Evolutionary conservation across 371 early-diverging fungal species (phyloP), one percentile per base, ranked within the genome.

Genomic region (Polyrhizophydium stewartii): DNA sequence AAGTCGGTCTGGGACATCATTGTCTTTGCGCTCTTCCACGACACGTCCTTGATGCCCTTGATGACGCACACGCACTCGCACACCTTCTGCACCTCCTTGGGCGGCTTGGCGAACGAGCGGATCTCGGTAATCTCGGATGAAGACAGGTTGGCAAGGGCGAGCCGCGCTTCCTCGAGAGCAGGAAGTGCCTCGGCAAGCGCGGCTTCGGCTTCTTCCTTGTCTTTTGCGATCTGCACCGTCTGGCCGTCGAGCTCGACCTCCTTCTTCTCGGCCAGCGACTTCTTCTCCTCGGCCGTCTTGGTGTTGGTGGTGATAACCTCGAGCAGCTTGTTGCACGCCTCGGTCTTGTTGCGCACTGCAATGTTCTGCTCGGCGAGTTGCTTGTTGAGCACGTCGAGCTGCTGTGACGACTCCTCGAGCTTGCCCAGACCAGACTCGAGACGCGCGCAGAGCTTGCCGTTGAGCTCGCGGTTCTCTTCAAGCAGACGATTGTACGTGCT

Each of bases 1-100:
- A 85, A 85, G 58, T 83, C 85, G 37, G 69, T 76, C 28, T 77
- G 76, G 0, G 83, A 81, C 85, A 85, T 85, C 85, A 85, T 85
- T 21, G 74, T 72, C 55, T 85, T 85, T 9, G 83, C 83, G 53
- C 78, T 75, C 69, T 85, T 85, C 85, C 85, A 85, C 5, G 82
- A 81, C 2, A 81, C 78, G 61, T 85, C 85, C 47, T 83, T 81
- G 67, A 81, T 83, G 13, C 74, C 74, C 63, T 83, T 83, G 59
- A 85, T 73, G 57, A 81, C 77, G 60, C 81, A 80, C 40, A 85
- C 67, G 62, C 85, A 83, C 65, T 85, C 85, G 64, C 83, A 83
- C n/a, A 85, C 85, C 61, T 83, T 85, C 61, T 85, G 85, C 41
- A 85, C 85, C 58, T 83, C 85, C 53, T 78, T 77, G 17, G 85